These are phyloP conservation scores for Cladophialophora exuberans DNA, from an alignment of 2,329 filamentous ascomycete genomes.

Conservation along the genomic window DNA sequence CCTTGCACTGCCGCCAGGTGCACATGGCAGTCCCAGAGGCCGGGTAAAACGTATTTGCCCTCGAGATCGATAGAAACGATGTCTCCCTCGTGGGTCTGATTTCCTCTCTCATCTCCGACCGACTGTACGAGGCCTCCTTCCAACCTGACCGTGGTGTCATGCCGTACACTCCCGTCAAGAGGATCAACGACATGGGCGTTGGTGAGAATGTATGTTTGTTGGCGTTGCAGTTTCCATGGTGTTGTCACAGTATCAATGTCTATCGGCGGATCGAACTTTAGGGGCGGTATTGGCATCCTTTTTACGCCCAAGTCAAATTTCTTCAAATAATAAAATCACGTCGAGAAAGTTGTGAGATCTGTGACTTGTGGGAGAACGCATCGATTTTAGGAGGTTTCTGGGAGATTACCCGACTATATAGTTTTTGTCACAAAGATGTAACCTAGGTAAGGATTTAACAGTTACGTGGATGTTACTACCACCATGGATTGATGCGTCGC, in stretches of 20 bases:
- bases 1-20: constrained; percentile 53
- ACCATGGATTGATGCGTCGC: too few species aligned
- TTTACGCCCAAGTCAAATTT: not conserved
- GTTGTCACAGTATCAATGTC: constrained; percentile 14
- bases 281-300: constrained; percentile 3
- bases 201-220: constrained; percentile 40
- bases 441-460: too few species aligned
- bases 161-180: constrained; percentile 38
- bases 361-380: too few species aligned
- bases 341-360: constrained; percentile 1
- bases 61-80: constrained; percentile 44
- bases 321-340: not conserved
- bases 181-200: constrained; percentile 53
- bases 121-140: constrained; percentile 41
- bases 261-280: constrained; percentile 10
- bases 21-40: constrained; percentile 58
- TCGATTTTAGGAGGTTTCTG: too few species aligned
- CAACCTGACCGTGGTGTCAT: constrained; percentile 40
- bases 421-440: too few species aligned
- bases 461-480: too few species aligned
- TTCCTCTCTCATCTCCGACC: constrained; percentile 22
- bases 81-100: constrained; percentile 30
- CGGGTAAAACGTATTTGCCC: constrained; percentile 53
- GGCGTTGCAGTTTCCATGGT: constrained; percentile 36
- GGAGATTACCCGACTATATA: too few species aligned